Percentiles rank a stretch among this genome's conserved stretches.
phyloP scores from a whole-genome alignment of 2,329 filamentous ascomycete species.

The Orbilia javanica region DNA sequence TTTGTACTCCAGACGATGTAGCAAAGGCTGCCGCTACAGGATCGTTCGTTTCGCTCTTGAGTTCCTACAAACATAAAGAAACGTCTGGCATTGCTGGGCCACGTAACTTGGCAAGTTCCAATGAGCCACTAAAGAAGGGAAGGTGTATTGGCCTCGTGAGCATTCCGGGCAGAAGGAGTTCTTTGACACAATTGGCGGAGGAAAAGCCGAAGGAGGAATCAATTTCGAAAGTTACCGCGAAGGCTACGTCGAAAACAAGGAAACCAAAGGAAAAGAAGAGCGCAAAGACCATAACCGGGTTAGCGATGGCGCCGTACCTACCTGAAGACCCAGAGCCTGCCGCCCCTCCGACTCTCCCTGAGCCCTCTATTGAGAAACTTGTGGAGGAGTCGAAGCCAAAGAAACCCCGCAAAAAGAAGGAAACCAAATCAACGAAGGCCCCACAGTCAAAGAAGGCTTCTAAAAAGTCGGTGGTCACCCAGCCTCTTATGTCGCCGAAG shows the following conservation, averaged over 20 bases:
- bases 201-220: slow-evolving; percentile 6
- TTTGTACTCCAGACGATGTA: slow-evolving; percentile 46
- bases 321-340: background rate
- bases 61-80: slow-evolving; percentile 31
- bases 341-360: background rate
- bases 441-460: slow-evolving; percentile 18
- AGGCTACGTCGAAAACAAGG: slow-evolving; percentile 7
- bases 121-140: slow-evolving; percentile 31
- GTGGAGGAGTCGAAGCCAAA: slow-evolving; percentile 4
- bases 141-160: slow-evolving; percentile 33
- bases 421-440: slow-evolving; percentile 10
- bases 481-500: slow-evolving; percentile 29
- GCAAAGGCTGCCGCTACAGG: slow-evolving; percentile 1
- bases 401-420: slow-evolving; percentile 25
- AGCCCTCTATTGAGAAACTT: background rate
- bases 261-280: slow-evolving; percentile 32
- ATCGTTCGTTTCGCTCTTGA: slow-evolving; percentile 30
- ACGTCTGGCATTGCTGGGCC: background rate
- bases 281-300: slow-evolving; percentile 31
- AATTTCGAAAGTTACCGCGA: background rate
- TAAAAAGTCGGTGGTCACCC: background rate
- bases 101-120: background rate
- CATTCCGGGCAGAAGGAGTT: background rate
- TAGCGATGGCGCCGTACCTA: slow-evolving; percentile 44
- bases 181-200: background rate